Percentiles rank a stretch among this genome's conserved stretches.
phyloP scores from a whole-genome alignment of 495 filamentous ascomycete genomes.

The Pyrenula massariospora region DNA sequence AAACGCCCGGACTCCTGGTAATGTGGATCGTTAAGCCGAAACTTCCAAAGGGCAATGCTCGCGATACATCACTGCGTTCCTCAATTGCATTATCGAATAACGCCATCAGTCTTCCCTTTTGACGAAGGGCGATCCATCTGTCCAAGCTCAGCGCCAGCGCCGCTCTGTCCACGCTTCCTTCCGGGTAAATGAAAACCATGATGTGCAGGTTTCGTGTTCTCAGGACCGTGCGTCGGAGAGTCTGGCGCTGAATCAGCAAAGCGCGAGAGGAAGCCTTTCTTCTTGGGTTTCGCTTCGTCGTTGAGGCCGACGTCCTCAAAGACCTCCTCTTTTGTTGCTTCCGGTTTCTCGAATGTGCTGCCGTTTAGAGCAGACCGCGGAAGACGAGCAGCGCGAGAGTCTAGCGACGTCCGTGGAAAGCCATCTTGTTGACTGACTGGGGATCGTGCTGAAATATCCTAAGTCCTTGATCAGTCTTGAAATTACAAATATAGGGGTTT shows the following conservation, averaged over 20 bases:
- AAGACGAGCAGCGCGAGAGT: slow-evolving; percentile 52
- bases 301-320: slow-evolving; percentile 90
- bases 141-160: slow-evolving; percentile 57
- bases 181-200: slow-evolving; percentile 56
- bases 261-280: slow-evolving; percentile 71
- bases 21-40: not conserved
- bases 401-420: slow-evolving; percentile 59
- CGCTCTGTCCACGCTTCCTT: slow-evolving; percentile 64
- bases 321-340: slow-evolving; percentile 55
- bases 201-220: slow-evolving; percentile 36
- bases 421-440: slow-evolving; percentile 52
- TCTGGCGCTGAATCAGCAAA: slow-evolving; percentile 54
- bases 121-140: slow-evolving; percentile 29
- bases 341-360: slow-evolving; percentile 35
- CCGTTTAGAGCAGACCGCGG: slow-evolving; percentile 39
- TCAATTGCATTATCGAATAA: not conserved
- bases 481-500: slow-evolving; percentile 2
- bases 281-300: slow-evolving; percentile 66
- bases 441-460: slow-evolving; percentile 91
- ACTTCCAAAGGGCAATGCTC: not conserved
- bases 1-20: not conserved
- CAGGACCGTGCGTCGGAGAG: slow-evolving; percentile 15
- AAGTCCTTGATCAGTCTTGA: slow-evolving; percentile 4
- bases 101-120: not conserved
- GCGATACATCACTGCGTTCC: not conserved